These are phyloP conservation scores for Cercospora beticola DNA, from an alignment of 2,329 filamentous ascomycete genomes.

Conservation along the genomic window DNA sequence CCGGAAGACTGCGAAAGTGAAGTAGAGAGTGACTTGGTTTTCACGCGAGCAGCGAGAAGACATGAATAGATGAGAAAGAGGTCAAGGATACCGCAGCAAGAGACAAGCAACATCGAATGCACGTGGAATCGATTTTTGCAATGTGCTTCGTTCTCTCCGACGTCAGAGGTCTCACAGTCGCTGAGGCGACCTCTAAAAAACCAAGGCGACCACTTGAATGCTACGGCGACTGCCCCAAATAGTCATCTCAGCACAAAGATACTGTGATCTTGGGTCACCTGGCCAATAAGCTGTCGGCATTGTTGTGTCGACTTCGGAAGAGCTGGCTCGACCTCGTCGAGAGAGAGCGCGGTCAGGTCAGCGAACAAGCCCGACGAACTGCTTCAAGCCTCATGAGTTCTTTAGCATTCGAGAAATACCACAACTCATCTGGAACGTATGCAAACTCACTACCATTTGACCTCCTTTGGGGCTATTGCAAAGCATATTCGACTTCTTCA, in stretches of 20 bases:
- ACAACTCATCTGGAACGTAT: too few species aligned
- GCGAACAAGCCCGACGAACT: not conserved
- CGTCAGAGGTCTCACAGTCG: not conserved
- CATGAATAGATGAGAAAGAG: not conserved
- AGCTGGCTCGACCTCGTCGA: not conserved
- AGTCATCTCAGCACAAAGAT: not conserved
- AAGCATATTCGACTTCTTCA: not conserved
- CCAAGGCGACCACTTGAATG: not conserved
- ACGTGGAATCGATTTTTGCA: not conserved
- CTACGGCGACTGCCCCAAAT: not conserved
- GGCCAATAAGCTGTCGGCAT: not conserved
- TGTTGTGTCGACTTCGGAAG: not conserved
- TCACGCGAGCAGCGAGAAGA: not conserved
- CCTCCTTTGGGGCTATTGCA: not conserved
- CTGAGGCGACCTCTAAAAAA: not conserved
- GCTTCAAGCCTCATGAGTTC: not conserved
- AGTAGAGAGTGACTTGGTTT: slow-evolving; percentile 14
- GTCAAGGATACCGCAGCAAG: not conserved
- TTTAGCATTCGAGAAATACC: not conserved
- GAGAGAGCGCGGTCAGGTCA: not conserved
- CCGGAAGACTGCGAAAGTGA: slow-evolving; percentile 13
- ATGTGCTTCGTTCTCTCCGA: not conserved
- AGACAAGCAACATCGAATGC: not conserved
- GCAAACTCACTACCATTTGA: too few species aligned
- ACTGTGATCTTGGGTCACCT: not conserved